These are phyloP conservation scores for Lasiosphaeria hispida DNA, from an alignment of 495 filamentous ascomycete genomes.

Conservation along the genomic window DNA sequence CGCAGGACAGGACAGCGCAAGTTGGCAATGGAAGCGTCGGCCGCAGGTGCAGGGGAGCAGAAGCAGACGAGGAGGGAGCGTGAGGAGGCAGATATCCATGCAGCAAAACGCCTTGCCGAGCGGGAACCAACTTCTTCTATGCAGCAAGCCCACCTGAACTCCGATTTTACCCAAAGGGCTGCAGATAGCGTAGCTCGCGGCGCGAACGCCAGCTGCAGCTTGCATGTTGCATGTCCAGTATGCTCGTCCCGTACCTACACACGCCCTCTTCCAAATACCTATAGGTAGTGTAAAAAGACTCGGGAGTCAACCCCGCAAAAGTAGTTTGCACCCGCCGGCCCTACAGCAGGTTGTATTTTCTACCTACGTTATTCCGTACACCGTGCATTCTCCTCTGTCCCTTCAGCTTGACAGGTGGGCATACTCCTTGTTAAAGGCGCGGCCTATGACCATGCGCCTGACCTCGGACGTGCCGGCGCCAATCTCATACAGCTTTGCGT, in stretches of 20 bases:
- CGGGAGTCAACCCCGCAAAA: no score
- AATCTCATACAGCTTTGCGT: slow-evolving; percentile 89
- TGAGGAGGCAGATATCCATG: background rate
- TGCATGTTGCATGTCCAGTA: background rate
- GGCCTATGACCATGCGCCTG: slow-evolving; percentile 88
- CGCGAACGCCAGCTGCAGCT: background rate
- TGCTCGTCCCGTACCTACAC: no score
- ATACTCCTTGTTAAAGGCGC: slow-evolving; percentile 91
- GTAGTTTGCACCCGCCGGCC: no score
- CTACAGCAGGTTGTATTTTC: no score
- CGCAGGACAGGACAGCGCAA: no score
- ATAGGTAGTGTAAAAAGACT: no score
- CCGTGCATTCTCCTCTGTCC: no score
- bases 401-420: slow-evolving; percentile 39
- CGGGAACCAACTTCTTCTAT: slow-evolving; percentile 4
- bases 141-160: background rate
- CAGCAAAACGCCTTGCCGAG: background rate
- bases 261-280: no score
- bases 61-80: background rate
- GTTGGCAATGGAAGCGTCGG: no score
- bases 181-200: background rate
- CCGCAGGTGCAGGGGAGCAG: background rate
- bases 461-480: slow-evolving; percentile 95
- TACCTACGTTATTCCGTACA: no score
- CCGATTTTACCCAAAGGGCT: slow-evolving; percentile 9